Evolutionary conservation across 2,329 filamentous ascomycete species (phyloP).

Genomic region (Neurospora sp.): DNA sequence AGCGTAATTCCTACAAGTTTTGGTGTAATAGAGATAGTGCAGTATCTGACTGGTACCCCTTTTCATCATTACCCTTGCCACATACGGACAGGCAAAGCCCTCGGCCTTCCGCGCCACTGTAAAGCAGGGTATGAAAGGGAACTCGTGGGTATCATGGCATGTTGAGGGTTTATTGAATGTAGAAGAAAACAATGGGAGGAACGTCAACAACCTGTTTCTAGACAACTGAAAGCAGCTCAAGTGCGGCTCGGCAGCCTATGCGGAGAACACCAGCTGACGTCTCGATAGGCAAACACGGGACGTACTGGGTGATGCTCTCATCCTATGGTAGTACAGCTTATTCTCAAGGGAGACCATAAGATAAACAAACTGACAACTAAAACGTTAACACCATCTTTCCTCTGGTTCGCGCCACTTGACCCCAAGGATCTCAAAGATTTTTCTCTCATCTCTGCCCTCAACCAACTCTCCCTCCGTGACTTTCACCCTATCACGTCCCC

Average conservation of each 20-base stretch:
- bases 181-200: background rate
- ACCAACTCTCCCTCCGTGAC: slow-evolving; percentile 59
- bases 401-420: slow-evolving; percentile 77
- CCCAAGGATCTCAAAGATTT: slow-evolving; percentile 70
- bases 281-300: background rate
- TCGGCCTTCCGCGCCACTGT: background rate
- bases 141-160: background rate
- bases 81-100: background rate
- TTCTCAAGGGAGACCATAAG: background rate
- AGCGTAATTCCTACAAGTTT: background rate
- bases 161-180: background rate
- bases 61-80: background rate
- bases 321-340: background rate
- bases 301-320: background rate
- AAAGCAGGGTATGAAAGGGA: background rate
- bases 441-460: slow-evolving; percentile 65
- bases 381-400: slow-evolving; percentile 59
- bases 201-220: background rate
- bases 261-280: background rate
- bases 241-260: background rate
- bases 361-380: background rate
- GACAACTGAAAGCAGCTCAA: background rate
- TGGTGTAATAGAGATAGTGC: background rate
- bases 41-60: background rate
- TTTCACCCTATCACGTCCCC: slow-evolving; percentile 46